Evolutionary conservation across 108 stramenopile genomes (phyloP).

Genomic region (Cyclostephanos tholiformis): DNA sequence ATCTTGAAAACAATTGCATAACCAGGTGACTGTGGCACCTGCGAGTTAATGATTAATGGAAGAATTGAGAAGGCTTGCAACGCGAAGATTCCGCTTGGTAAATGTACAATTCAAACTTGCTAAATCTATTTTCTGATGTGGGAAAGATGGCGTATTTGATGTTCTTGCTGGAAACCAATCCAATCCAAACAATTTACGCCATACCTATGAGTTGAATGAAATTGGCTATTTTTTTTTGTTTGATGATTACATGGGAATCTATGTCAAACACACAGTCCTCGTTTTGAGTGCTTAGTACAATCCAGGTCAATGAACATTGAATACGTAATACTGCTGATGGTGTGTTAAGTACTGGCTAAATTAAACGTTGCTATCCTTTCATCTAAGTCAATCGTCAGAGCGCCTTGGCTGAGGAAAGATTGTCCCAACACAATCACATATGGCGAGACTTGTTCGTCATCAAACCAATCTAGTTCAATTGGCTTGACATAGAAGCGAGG

Average conservation of each 20-base stretch:
- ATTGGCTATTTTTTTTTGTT: too few relatives aligned
- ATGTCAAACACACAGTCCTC: not conserved
- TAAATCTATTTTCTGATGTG: conserved; percentile 14
- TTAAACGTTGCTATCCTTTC: conserved; percentile 34
- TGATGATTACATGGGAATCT: too few relatives aligned
- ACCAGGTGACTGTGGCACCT: conserved; percentile 50
- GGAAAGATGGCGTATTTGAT: not conserved
- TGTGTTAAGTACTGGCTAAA: not conserved
- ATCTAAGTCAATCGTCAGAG: conserved; percentile 46
- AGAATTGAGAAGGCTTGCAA: conserved; percentile 57
- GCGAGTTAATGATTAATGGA: conserved; percentile 56
- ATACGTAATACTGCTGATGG: not conserved
- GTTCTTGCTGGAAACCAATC: not conserved
- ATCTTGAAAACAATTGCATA: too few relatives aligned
- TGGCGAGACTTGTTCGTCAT: conserved; percentile 31
- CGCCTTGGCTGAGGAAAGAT: conserved; percentile 41
- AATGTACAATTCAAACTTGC: conserved; percentile 50
- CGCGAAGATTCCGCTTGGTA: conserved; percentile 52
- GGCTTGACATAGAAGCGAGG: conserved; percentile 35
- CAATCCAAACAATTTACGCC: too few relatives aligned
- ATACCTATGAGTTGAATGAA: too few relatives aligned
- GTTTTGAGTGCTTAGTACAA: not conserved
- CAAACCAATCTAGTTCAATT: conserved; percentile 58
- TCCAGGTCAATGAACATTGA: not conserved
- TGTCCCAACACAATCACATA: conserved; percentile 51